Conservation (phyloP, 225 moss, liverwort and hornwort genomes). For the Pleurozium schreberi region DNA sequence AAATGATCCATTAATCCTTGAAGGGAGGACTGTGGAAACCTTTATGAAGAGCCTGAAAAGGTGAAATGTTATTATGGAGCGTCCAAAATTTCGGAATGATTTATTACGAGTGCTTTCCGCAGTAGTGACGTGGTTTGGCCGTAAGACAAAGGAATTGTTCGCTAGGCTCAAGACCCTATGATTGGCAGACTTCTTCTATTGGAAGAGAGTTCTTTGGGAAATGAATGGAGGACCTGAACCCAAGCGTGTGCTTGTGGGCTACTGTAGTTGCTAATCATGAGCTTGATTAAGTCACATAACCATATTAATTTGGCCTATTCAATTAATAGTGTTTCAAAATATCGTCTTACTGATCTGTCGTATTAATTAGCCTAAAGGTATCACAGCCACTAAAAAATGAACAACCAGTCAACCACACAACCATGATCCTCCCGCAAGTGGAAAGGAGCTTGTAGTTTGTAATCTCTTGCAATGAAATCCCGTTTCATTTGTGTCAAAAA, state of each 20-base stretch:
- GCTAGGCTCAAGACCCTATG: not conserved
- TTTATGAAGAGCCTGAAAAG: not conserved
- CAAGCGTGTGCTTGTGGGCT: not conserved
- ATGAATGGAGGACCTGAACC: constrained; percentile 1
- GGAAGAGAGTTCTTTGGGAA: not conserved
- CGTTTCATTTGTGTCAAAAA: no score
- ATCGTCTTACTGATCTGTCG: no score
- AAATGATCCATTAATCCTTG: not conserved
- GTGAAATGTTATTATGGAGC: not conserved
- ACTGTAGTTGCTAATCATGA: not conserved
- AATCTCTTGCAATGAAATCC: no score
- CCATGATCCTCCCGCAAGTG: not conserved
- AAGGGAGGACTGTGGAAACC: no score
- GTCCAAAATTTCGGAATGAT: not conserved
- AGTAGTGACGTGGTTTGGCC: not conserved
- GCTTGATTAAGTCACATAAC: not conserved
- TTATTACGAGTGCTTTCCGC: not conserved
- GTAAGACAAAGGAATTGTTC: not conserved
- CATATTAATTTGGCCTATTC: not conserved
- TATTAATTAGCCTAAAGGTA: not conserved
- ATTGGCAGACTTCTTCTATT: not conserved
- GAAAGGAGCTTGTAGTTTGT: not conserved
- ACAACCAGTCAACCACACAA: not conserved
- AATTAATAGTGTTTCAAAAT: not conserved
- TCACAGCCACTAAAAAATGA: not conserved